Evolutionary conservation across 2,329 filamentous ascomycete species (phyloP).

Genomic region (Cercospora sp.): DNA sequence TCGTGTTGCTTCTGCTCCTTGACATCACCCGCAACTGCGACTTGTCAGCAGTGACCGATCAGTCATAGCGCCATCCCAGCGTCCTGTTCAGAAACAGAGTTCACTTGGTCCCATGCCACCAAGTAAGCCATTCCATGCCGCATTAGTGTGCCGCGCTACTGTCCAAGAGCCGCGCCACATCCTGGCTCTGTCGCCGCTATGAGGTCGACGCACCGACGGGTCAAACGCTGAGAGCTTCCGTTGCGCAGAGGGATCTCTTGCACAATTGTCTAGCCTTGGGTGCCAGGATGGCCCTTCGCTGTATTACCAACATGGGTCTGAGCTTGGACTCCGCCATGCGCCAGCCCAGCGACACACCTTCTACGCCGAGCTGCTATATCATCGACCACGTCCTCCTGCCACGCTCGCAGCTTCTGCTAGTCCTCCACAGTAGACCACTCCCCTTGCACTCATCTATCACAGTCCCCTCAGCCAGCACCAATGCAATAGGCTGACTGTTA

Average conservation of each 20-base stretch:
- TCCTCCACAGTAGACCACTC: background rate
- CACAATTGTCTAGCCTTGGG: slow-evolving; percentile 11
- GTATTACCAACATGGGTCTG: slow-evolving; percentile 10
- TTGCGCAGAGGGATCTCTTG: slow-evolving; percentile 2
- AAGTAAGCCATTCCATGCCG: slow-evolving; percentile 3
- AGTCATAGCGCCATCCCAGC: slow-evolving; percentile 4
- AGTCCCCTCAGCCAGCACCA: background rate
- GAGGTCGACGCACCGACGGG: slow-evolving; percentile 11
- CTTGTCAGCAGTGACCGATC: slow-evolving; percentile 7
- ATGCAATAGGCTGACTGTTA: background rate
- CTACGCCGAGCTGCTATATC: background rate
- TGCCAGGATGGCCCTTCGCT: slow-evolving; percentile 4
- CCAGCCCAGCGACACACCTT: background rate
- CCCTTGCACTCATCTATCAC: background rate
- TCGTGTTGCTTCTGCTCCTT: slow-evolving; percentile 6
- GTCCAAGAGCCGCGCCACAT: slow-evolving; percentile 16
- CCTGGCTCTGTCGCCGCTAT: slow-evolving; percentile 8
- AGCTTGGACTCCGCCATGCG: background rate
- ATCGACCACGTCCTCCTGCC: slow-evolving; percentile 7
- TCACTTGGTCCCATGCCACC: slow-evolving; percentile 7
- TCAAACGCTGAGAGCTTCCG: slow-evolving; percentile 13
- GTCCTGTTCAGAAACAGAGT: slow-evolving; percentile 14
- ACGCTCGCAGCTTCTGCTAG: background rate
- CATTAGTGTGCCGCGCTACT: slow-evolving; percentile 10
- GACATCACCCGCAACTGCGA: background rate